Evolutionary conservation across 495 filamentous ascomycete genomes (phyloP).

Genomic region (Platismatia glauca): DNA sequence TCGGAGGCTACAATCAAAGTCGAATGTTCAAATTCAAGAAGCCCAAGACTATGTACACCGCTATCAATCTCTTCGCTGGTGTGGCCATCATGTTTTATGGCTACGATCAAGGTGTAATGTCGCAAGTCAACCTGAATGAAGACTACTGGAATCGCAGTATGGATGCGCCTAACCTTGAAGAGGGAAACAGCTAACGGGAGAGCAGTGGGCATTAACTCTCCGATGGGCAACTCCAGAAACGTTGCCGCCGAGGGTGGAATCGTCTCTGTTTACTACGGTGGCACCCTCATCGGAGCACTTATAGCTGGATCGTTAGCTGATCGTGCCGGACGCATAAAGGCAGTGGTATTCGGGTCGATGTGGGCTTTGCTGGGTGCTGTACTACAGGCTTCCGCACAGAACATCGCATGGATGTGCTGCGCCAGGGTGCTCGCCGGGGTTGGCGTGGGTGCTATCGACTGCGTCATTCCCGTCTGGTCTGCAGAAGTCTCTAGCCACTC

Average conservation of each 20-base stretch:
- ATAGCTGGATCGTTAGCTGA: constrained; percentile 45
- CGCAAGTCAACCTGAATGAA: constrained; percentile 33
- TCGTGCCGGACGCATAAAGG: constrained; percentile 46
- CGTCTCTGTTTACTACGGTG: constrained; percentile 47
- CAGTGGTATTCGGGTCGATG: constrained; percentile 41
- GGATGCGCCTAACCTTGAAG: not conserved
- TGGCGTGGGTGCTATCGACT: constrained; percentile 45
- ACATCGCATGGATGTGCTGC: constrained; percentile 45
- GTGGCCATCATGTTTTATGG: constrained; percentile 34
- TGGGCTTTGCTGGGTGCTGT: constrained; percentile 48
- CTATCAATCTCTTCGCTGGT: constrained; percentile 27
- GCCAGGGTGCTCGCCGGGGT: constrained; percentile 48
- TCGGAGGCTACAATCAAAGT: constrained; percentile 22
- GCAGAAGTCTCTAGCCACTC: constrained; percentile 56
- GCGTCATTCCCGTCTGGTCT: constrained; percentile 43
- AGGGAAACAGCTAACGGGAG: not conserved
- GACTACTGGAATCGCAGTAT: constrained; percentile 28
- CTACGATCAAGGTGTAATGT: constrained; percentile 34
- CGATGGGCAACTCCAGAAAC: constrained; percentile 14
- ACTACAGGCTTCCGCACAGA: constrained; percentile 42
- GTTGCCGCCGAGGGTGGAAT: constrained; percentile 37
- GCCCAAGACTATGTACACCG: constrained; percentile 25
- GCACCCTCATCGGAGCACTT: constrained; percentile 47
- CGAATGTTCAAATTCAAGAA: constrained; percentile 27
- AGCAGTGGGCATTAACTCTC: constrained; percentile 15